phyloP scores from a whole-genome alignment of 306 rosid species.

The Medicago truncatula region DNA sequence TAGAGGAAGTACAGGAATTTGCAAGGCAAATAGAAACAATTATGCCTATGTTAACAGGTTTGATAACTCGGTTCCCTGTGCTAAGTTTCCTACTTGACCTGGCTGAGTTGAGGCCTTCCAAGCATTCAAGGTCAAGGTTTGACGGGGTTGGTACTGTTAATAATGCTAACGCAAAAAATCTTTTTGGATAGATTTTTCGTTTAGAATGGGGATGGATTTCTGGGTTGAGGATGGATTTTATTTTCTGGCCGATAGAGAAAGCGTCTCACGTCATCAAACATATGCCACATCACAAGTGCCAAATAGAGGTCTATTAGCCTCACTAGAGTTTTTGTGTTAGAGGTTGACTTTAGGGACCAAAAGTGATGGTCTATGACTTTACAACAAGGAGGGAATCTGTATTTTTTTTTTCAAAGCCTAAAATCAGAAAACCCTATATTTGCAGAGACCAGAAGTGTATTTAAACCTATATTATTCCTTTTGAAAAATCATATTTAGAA shows the following conservation, averaged over 20 bases:
- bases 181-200: not conserved
- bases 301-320: not conserved
- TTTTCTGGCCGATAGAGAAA: too few relatives aligned
- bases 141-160: too few relatives aligned
- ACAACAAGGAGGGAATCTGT: not conserved
- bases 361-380: not conserved
- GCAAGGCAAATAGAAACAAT: too few relatives aligned
- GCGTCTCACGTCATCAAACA: not conserved
- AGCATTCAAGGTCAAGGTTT: too few relatives aligned
- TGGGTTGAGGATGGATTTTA: too few relatives aligned
- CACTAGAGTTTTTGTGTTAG: not conserved
- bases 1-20: too few relatives aligned
- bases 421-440: not conserved
- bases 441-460: not conserved
- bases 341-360: not conserved
- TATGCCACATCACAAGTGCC: not conserved
- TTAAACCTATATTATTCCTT: not conserved
- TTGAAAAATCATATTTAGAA: conserved; percentile 18
- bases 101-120: too few relatives aligned
- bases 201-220: not conserved
- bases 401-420: not conserved
- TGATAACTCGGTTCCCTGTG: too few relatives aligned
- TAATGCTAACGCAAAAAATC: not conserved
- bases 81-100: too few relatives aligned
- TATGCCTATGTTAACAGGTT: too few relatives aligned